Evolutionary conservation across 352 stramenopile genomes (phyloP).

Genomic region (Phytophthora niederhauseri): DNA sequence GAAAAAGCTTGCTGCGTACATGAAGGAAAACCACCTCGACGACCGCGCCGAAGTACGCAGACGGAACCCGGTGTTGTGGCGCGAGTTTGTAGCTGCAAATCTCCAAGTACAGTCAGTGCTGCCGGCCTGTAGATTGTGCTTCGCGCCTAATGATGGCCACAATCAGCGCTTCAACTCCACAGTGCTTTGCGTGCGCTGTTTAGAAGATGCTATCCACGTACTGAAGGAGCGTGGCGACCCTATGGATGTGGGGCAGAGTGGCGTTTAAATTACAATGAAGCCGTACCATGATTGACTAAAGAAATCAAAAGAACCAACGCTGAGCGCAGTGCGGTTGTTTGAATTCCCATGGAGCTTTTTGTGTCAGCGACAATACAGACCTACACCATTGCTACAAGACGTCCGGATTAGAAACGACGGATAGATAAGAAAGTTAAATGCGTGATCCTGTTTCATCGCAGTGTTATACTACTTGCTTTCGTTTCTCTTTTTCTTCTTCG

Average conservation of each 20-base stretch:
- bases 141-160: slow-evolving; percentile 40
- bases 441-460: neutral
- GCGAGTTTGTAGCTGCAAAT: slow-evolving; percentile 42
- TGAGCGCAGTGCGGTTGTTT: no score
- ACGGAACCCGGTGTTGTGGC: slow-evolving; percentile 47
- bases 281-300: neutral
- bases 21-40: slow-evolving; percentile 38
- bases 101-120: slow-evolving; percentile 28
- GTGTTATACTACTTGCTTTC: neutral
- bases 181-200: slow-evolving; percentile 53
- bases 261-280: neutral
- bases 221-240: slow-evolving; percentile 25
- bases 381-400: no score
- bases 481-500: slow-evolving; percentile 1
- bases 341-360: no score
- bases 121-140: slow-evolving; percentile 47
- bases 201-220: slow-evolving; percentile 34
- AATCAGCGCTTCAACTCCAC: slow-evolving; percentile 63
- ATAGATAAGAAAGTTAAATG: neutral
- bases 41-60: slow-evolving; percentile 41
- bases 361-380: no score
- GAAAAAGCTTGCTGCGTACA: slow-evolving; percentile 38
- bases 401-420: no score
- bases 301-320: no score
- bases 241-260: neutral